Evolutionary conservation across 106 monocot genomes (phyloP).

Genomic region (Dioscorea alata): DNA sequence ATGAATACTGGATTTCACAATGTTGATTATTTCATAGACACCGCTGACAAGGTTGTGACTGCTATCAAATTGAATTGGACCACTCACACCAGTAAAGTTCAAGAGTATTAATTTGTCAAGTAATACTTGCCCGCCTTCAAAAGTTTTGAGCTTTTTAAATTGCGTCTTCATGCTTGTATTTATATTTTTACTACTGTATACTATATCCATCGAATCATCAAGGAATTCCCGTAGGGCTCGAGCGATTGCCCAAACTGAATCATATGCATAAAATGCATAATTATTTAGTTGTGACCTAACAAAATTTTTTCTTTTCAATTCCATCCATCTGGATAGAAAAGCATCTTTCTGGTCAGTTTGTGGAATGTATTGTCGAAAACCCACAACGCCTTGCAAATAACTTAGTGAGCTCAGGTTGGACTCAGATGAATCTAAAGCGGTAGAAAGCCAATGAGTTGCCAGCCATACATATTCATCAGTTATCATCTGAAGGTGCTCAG

Average conservation of each 20-base stretch:
- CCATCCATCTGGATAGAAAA: constrained; percentile 44
- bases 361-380: constrained; percentile 51
- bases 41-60: constrained; percentile 28
- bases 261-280: constrained; percentile 68
- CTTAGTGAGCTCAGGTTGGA: constrained; percentile 2
- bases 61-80: constrained; percentile 39
- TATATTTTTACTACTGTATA: constrained; percentile 24
- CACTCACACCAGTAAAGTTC: constrained; percentile 57
- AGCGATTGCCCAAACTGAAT: constrained; percentile 63
- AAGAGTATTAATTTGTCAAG: constrained; percentile 27
- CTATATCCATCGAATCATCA: constrained; percentile 26
- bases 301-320: constrained; percentile 9
- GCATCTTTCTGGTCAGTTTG: constrained; percentile 23
- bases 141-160: constrained; percentile 31
- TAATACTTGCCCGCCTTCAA: constrained; percentile 46
- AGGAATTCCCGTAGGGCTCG: constrained; percentile 49
- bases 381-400: constrained; percentile 55
- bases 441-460: constrained; percentile 67
- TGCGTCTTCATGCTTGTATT: constrained; percentile 16
- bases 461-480: constrained; percentile 59
- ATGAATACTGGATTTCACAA: constrained; percentile 17
- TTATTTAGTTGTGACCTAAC: constrained; percentile 23
- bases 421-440: constrained; percentile 30
- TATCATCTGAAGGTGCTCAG: constrained; percentile 61
- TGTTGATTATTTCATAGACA: constrained; percentile 52